These are phyloP conservation scores for Penicillium paxilli DNA, from an alignment of 495 filamentous ascomycete species.

Conservation along the genomic window DNA sequence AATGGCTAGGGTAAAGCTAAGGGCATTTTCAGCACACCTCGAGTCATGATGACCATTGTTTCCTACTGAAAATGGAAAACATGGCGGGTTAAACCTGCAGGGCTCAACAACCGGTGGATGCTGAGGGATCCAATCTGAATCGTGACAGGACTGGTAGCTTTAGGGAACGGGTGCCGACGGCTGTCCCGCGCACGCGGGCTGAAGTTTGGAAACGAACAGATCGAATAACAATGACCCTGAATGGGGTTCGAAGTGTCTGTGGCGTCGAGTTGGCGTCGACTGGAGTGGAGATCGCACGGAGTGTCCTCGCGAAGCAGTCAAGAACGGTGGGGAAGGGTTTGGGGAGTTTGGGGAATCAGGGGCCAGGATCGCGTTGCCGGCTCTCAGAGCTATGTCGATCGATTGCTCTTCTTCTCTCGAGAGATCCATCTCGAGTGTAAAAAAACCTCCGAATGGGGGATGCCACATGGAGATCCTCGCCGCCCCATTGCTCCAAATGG, in stretches of 20 bases:
- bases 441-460: conserved; percentile 16
- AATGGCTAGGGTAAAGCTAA: conserved; percentile 5
- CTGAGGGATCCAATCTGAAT: conserved; percentile 6
- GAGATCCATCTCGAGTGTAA: background rate
- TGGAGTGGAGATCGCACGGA: conserved; percentile 20
- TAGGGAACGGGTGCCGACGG: conserved; percentile 7
- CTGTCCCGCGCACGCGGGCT: conserved; percentile 17
- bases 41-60: conserved; percentile 13
- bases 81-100: conserved; percentile 15
- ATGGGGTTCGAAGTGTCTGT: conserved; percentile 5
- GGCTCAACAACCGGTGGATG: conserved; percentile 6
- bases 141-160: conserved; percentile 12
- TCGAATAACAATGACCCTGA: conserved; percentile 4
- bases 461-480: conserved; percentile 1
- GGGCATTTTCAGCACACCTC: conserved; percentile 5
- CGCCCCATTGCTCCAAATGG: background rate
- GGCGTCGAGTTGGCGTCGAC: conserved; percentile 11
- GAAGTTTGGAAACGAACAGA: conserved; percentile 10
- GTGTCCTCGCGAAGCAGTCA: conserved; percentile 15
- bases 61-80: conserved; percentile 15
- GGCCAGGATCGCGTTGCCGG: conserved; percentile 12
- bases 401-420: background rate
- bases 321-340: conserved; percentile 22
- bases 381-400: conserved; percentile 13
- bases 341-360: conserved; percentile 15